phyloP scores from a whole-genome alignment of 148 eudicot genomes.

The Diospyros lotus region DNA sequence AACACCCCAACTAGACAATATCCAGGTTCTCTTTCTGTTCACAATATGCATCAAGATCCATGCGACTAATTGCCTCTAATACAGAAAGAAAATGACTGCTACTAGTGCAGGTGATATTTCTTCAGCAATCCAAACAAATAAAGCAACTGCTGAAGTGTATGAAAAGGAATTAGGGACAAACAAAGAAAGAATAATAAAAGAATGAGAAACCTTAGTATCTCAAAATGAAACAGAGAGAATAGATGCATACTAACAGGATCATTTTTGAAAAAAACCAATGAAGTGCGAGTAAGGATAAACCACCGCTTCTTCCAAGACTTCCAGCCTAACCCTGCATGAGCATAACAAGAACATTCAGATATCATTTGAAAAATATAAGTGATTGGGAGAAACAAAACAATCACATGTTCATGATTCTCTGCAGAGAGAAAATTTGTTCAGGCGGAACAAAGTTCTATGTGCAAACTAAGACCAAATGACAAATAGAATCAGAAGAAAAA shows the following conservation, averaged over 20 bases:
- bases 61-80: not conserved
- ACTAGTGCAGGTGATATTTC: not conserved
- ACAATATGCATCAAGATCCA: not conserved
- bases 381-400: not conserved
- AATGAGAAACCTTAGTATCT: not conserved
- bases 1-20: not conserved
- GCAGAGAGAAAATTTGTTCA: too few relatives aligned
- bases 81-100: not conserved
- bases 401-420: not conserved
- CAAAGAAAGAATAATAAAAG: not conserved
- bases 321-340: conserved; percentile 94
- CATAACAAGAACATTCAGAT: not conserved
- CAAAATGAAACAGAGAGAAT: conserved; percentile 15
- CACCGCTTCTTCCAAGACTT: conserved; percentile 99
- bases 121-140: not conserved
- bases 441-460: too few relatives aligned
- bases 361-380: not conserved
- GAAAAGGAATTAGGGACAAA: not conserved
- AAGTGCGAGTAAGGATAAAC: conserved; percentile 95
- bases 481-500: too few relatives aligned
- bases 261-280: conserved; percentile 94
- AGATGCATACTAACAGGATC: conserved; percentile 70
- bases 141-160: not conserved
- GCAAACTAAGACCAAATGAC: not conserved
- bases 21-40: not conserved